These are phyloP conservation scores for Ajuga chamaepitys DNA, from an alignment of 257 asterid genomes.

Conservation along the genomic window DNA sequence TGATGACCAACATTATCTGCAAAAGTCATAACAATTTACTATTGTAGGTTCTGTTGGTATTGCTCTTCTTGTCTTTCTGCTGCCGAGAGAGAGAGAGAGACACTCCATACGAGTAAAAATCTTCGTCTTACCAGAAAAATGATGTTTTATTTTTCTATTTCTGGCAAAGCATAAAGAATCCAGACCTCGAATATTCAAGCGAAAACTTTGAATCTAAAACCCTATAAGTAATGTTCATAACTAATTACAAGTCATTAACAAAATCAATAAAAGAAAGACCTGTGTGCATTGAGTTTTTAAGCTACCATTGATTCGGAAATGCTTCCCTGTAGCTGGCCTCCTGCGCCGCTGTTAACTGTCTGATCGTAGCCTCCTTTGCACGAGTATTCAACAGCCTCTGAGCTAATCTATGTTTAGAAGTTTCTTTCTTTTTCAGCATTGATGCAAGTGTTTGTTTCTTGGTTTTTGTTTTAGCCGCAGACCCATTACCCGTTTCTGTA, in stretches of 20 bases:
- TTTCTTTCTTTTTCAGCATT: conserved; percentile 80
- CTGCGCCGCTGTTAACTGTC: conserved; percentile 44
- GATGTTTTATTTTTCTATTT: neutral
- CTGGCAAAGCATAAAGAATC: neutral
- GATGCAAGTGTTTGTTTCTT: conserved; percentile 68
- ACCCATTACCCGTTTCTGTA: conserved; percentile 17
- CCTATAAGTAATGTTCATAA: neutral
- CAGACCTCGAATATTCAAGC: neutral
- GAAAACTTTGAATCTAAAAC: neutral
- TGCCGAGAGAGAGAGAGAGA: neutral
- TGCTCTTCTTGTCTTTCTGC: too few relatives aligned
- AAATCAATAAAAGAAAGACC: neutral
- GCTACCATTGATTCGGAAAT: conserved; percentile 84
- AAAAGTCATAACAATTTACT: too few relatives aligned
- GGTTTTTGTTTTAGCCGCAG: conserved; percentile 23
- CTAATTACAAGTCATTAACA: neutral
- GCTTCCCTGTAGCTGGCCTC: conserved; percentile 67
- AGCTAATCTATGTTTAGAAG: conserved; percentile 54
- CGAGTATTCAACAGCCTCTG: conserved; percentile 50
- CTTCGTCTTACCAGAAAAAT: neutral
- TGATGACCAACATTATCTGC: neutral
- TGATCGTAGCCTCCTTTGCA: conserved; percentile 43
- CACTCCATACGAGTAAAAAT: neutral
- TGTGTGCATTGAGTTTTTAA: neutral
- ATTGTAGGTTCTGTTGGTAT: too few relatives aligned